Base-by-base conservation (phyloP, 345 rosid species). In the Pistacia vera region DNA sequence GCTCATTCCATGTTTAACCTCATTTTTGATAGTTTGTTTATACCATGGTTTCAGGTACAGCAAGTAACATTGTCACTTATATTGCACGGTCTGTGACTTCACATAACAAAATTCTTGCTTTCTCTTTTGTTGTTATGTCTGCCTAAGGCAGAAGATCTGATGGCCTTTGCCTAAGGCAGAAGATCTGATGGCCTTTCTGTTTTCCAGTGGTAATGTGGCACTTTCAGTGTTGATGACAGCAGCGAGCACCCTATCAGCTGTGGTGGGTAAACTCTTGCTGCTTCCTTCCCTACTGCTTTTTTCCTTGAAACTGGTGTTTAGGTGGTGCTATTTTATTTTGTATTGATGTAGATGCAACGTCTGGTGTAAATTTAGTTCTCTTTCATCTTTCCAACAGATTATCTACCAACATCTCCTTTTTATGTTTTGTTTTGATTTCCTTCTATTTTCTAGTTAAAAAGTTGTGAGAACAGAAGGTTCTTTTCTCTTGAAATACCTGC, bases 221-320 rank as follows among this genome's bases (percentile, higher is more conserved):
- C 87, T 93, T 60, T 95, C 98, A 20, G 94, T 95, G 72, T 77
- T 95, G 86, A 93, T 93, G 97, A 95, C 98, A 33, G 97, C 97
- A 36, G 80, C 94, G 54, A 93, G 98, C 89, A 95, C 98, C 70
- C 56, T 95, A 56, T 75, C 93, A 77, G 94, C 98, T 77, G 98
- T 88, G 96, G 98, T 95, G 64, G 52, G 98, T 85, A 68, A 62
- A 71, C 75, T 44, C 56, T 38, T 56, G 16, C 28, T 75, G n/a
- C 16, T 66, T 4, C 71, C 17, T 63, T 73, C 41, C 67, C 8
- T 69, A 22, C 14, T 80, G 10, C 13, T 76, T 56, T 63, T 66
- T 71, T 54, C 33, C 60, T 69, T 70, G 46, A 68, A 52, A 18
- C 12, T 38, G 22, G 3, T 65, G 35, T 38, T 35, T 44, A 41